These are phyloP conservation scores for Pholiota adiposa DNA, from an alignment of 1,284 basidiomycete species.

Conservation along the genomic window DNA sequence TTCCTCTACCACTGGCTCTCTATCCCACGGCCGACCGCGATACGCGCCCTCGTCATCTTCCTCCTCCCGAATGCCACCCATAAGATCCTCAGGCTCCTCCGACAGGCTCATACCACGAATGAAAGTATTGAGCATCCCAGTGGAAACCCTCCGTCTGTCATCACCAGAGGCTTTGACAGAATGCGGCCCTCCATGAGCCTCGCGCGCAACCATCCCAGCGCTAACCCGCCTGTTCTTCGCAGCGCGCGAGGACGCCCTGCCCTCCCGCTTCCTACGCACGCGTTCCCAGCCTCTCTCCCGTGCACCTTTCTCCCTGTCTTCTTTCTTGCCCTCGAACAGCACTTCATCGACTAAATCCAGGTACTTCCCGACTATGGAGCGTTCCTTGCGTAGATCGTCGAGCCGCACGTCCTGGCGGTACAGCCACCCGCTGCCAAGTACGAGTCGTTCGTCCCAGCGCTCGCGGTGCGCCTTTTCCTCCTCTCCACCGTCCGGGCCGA, in stretches of 20 bases:
- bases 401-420: constrained; percentile 70
- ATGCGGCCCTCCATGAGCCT: constrained; percentile 35
- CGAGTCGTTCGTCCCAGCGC: constrained; percentile 78
- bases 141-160: constrained; percentile 60
- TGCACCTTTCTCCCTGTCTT: constrained; percentile 32
- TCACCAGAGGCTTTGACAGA: constrained; percentile 32
- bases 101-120: constrained; percentile 51
- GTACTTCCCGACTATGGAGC: constrained; percentile 59
- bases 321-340: constrained; percentile 60
- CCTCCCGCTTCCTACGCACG: constrained; percentile 48
- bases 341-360: constrained; percentile 75
- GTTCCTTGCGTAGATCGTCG: constrained; percentile 59
- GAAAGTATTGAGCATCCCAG: constrained; percentile 54
- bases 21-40: neutral
- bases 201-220: constrained; percentile 35
- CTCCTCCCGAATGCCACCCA: constrained; percentile 55
- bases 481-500: constrained; percentile 51
- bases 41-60: constrained; percentile 46
- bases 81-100: constrained; percentile 60
- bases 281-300: constrained; percentile 58
- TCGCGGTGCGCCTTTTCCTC: constrained; percentile 56
- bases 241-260: constrained; percentile 37
- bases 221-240: constrained; percentile 55
- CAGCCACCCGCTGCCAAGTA: constrained; percentile 78
- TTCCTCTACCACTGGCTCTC: neutral